Base-by-base conservation (phyloP, 2,329 filamentous ascomycete genomes). In the Drechslerella coelobrocha region DNA sequence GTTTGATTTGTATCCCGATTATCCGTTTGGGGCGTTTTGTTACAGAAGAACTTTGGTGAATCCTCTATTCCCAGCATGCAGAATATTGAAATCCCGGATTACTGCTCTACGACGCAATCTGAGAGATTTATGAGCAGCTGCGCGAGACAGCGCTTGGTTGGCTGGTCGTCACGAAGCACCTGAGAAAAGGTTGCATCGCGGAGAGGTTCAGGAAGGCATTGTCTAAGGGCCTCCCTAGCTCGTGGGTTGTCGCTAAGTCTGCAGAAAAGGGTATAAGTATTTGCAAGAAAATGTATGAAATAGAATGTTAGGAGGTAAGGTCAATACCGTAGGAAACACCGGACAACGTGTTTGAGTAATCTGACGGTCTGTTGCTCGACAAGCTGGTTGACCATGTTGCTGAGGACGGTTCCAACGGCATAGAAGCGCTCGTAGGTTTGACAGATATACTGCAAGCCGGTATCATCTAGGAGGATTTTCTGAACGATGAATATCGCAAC, bases 401-500 rank as follows among this genome's bases (percentile, higher is more conserved):
- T 96, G 39, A 99, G 83, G 4, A 99, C 94, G 0, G 94, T 99
- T 4, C 94, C 94, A 3, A 99, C 94, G 6, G 94, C 94, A 76
- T 97, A 99, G 81, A 99, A 99, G 19, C 94, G 86, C 82, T 99
- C 94, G 77, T 99, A 99, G 0, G 94, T 99, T 74, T 95, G 93
- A 81, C 94, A 99, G 68, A 99, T 99, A 80, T 99, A 99, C 77
- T 94, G 94, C 73, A 99, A 84, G 2, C 94, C 94, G 76, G 96
- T 93, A 77, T 99, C 94, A 78, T 99, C 94, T 1, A 99, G 85
- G 56, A 99, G 82, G 24, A 99, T 99, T 84, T 99, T 99, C 81
- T 99, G 94, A 17, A 99, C 94, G 76, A 99, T 99, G 82, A 99
- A 99, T 76, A 99, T 99, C 66, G 94, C 94, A 12, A 99, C 94